Evolutionary conservation across 495 filamentous ascomycete species (phyloP), one percentile per base, ranked within the genome.

Genomic region (Poronia punctata): DNA sequence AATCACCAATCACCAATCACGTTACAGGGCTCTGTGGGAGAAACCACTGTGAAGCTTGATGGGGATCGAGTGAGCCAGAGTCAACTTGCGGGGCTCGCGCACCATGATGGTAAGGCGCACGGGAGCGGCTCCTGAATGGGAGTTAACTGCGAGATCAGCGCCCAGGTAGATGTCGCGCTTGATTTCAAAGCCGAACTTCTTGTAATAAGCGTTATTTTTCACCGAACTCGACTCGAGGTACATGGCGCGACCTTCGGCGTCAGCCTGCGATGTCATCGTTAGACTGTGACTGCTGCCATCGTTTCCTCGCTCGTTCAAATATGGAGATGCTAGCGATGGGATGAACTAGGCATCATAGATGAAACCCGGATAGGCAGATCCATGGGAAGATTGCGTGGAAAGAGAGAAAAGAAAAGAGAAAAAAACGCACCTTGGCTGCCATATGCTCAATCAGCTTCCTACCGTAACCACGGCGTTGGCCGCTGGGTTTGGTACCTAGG

Each of bases 91-190:
- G 14, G 83, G 76, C 59, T 84, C 76, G 33, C 84, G 68, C 29
- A 86, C 78, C 85, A 90, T 90, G 65, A 85, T 79, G 52, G 79
- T 79, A 49, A 90, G 60, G 37, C 67, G 68, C 17, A 88, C 71
- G n/a, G 76, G 75, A 16, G n/a, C 4, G 16, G 31, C 5, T 9
- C 9, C 3, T 5, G 42, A 18, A 28, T 44, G 41, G 20, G 35
- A 24, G 21, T 33, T 23, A 20, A 35, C 42, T 22, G 27, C 21
- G 5, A 38, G 3, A 22, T 45, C 42, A 57, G 67, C 66, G 37
- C 55, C 55, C 41, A 90, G 67, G 51, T 67, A 61, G 48, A 90
- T 71, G 39, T 74, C 72, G 46, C 60, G 66, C 50, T 61, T 66
- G 35, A 70, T 46, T 54, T 76, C 70, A 52, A 88, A 90, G 27